Percentiles rank a stretch among this genome's conserved stretches.
Evolutionary conservation across 2,329 filamentous ascomycete species (phyloP).

Genomic region (Penicillium sp.): DNA sequence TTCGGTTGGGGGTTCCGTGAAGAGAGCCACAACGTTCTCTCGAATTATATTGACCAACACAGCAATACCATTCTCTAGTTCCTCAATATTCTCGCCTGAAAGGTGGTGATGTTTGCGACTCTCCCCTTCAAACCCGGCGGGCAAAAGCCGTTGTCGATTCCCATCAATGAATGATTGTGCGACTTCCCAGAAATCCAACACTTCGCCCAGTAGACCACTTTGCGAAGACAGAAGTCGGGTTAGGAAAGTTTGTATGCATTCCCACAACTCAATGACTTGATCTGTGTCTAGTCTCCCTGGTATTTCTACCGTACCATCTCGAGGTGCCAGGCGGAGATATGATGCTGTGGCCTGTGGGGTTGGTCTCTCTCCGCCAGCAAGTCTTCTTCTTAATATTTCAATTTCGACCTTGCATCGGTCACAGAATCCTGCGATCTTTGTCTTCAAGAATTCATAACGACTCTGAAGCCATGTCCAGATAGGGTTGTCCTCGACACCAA

Average conservation of each 20-base stretch:
- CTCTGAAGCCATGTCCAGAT: constrained; percentile 95
- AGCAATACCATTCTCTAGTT: constrained; percentile 72
- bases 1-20: constrained; percentile 82
- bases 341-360: constrained; percentile 66
- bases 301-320: constrained; percentile 63
- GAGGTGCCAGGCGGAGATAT: constrained; percentile 71
- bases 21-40: constrained; percentile 76
- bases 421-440: constrained; percentile 74
- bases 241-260: constrained; percentile 75
- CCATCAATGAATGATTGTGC: constrained; percentile 87
- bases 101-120: constrained; percentile 79
- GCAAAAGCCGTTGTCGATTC: constrained; percentile 74
- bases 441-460: constrained; percentile 83
- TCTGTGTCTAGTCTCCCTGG: constrained; percentile 69
- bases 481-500: constrained; percentile 92
- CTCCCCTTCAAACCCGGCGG: constrained; percentile 75
- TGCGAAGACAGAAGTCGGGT: constrained; percentile 68
- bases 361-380: constrained; percentile 73
- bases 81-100: constrained; percentile 64
- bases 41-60: constrained; percentile 83
- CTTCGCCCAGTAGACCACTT: constrained; percentile 80
- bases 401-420: constrained; percentile 90
- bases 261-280: constrained; percentile 87
- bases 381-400: constrained; percentile 78
- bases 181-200: constrained; percentile 91